Percentiles rank a stretch among this genome's conserved stretches.
Evolutionary conservation across 2,329 filamentous ascomycete genomes (phyloP).

Genomic region (Aspergillus sp.): DNA sequence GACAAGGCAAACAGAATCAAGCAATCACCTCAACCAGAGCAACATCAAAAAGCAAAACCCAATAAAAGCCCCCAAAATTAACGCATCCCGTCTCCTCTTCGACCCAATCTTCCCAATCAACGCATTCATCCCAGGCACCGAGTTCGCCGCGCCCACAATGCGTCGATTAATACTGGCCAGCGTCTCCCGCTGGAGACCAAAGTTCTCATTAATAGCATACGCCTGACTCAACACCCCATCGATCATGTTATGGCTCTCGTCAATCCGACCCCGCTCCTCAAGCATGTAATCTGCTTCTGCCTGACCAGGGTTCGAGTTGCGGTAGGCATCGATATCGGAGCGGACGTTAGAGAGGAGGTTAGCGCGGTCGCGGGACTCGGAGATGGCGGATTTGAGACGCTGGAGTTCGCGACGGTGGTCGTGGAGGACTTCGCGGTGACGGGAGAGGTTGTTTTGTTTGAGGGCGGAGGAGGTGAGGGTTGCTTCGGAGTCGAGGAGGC

Average conservation of each 20-base stretch:
- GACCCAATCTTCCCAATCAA: slow-evolving; percentile 90
- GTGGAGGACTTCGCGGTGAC: slow-evolving; percentile 84
- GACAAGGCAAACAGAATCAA: slow-evolving; percentile 12
- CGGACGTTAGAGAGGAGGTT: slow-evolving; percentile 90
- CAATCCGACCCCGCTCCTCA: slow-evolving; percentile 79
- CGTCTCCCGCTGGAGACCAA: slow-evolving; percentile 82
- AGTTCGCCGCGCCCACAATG: slow-evolving; percentile 84
- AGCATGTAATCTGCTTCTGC: slow-evolving; percentile 98
- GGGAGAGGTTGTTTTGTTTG: slow-evolving; percentile 94
- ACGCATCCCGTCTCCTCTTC: slow-evolving; percentile 90
- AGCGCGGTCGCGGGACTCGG: slow-evolving; percentile 78
- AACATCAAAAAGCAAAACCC: slow-evolving; percentile 88
- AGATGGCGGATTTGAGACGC: slow-evolving; percentile 71
- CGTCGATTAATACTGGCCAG: slow-evolving; percentile 84
- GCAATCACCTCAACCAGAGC: slow-evolving; percentile 69
- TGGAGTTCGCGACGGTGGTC: slow-evolving; percentile 83
- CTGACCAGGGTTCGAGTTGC: slow-evolving; percentile 74
- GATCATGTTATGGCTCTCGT: slow-evolving; percentile 84
- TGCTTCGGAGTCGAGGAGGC: slow-evolving; percentile 90
- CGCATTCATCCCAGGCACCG: slow-evolving; percentile 89
- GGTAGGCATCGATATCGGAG: slow-evolving; percentile 88
- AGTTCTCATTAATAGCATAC: slow-evolving; percentile 93
- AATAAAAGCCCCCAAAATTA: slow-evolving; percentile 90
- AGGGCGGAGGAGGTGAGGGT: slow-evolving; percentile 82
- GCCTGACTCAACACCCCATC: slow-evolving; percentile 92